Evolutionary conservation across 805 yeast species (phyloP), one percentile per base, ranked within the genome.

Genomic region (Kodamaea nitidulidarum): DNA sequence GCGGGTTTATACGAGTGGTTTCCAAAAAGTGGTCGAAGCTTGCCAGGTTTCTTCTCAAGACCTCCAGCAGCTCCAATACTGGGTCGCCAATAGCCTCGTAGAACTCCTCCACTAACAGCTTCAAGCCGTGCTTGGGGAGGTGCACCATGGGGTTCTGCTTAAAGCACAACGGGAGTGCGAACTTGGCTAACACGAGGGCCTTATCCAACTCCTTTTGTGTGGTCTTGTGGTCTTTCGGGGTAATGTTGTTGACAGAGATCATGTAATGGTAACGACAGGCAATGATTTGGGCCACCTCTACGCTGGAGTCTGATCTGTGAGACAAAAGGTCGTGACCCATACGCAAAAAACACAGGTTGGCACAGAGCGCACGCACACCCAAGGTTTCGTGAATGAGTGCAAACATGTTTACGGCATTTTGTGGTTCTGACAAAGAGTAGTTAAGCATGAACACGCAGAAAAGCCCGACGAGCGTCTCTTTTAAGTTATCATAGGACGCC

Each of bases 261-360:
- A 67, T 61, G 36, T 86, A 70, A 32, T 88, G 95, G 50, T 82
- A 88, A 7, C 84, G 72, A 55, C 98, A 93, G 45, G 79, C 71
- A 15, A 93, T 60, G 24, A 87, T 71, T 52, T 91, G 98, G 7
- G 87, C 71, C 34, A 91, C 56, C 32, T 88, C 93, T 33, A 84
- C 90, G 4, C 52, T 47, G 2, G 84, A 71, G 4, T 75, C 58
- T n/a, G n/a, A n/a, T n/a, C n/a, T n/a, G 1, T 62, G 48, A 11
- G 77, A 63, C 24, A 84, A 60, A 14, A 74, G 68, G 7, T 67
- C 64, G 47, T 88, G 83, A 0, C 82, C 66, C 18, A 84, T 60
- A 12, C 69, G 66, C 36, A 93, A 63, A 44, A 90, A 81, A 6
- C 64, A 56, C 0, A 81, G 72, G 2, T 75, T 58, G 36, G 80